These are phyloP conservation scores for Fusarium sp. DNA, from an alignment of 2,329 filamentous ascomycete genomes.

Conservation along the genomic window DNA sequence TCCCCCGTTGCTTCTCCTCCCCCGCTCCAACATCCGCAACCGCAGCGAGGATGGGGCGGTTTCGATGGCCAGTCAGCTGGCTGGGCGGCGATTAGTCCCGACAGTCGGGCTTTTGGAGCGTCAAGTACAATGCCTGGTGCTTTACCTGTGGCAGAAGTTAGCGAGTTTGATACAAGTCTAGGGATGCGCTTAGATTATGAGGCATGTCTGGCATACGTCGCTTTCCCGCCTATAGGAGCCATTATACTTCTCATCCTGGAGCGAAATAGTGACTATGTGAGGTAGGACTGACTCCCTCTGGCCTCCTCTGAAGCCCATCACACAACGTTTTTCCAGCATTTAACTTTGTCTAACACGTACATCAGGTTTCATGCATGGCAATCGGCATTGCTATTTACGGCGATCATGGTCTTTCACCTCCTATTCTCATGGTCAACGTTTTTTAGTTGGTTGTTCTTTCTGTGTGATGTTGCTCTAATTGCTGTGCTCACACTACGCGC, in stretches of 20 bases:
- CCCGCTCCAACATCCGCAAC: conserved; percentile 62
- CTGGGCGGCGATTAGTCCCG: conserved; percentile 43
- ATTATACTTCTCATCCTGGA: conserved; percentile 87
- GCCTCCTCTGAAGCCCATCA: neutral
- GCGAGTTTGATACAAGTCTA: conserved; percentile 91
- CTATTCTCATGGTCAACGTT: conserved; percentile 87
- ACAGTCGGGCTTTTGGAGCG: conserved; percentile 37
- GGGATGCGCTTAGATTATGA: conserved; percentile 89
- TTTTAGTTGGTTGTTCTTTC: conserved; percentile 84
- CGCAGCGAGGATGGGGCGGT: conserved; percentile 64
- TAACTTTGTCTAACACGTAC: conserved; percentile 13
- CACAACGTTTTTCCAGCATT: neutral
- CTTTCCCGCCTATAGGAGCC: conserved; percentile 85
- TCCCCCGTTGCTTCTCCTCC: conserved; percentile 58
- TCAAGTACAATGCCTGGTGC: conserved; percentile 49
- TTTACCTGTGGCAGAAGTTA: conserved; percentile 64
- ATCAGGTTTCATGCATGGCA: conserved; percentile 97
- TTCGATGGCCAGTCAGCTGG: conserved; percentile 53
- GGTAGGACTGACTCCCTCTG: conserved; percentile 64
- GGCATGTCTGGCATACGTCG: conserved; percentile 87
- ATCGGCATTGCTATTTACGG: conserved; percentile 83
- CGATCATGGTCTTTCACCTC: conserved; percentile 80
- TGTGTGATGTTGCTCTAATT: conserved; percentile 80
- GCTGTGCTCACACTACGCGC: conserved; percentile 80
- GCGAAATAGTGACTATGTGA: conserved; percentile 95